Conservation (phyloP, 192 early-diverging fungal species). For the Cetraspora pellucida region DNA sequence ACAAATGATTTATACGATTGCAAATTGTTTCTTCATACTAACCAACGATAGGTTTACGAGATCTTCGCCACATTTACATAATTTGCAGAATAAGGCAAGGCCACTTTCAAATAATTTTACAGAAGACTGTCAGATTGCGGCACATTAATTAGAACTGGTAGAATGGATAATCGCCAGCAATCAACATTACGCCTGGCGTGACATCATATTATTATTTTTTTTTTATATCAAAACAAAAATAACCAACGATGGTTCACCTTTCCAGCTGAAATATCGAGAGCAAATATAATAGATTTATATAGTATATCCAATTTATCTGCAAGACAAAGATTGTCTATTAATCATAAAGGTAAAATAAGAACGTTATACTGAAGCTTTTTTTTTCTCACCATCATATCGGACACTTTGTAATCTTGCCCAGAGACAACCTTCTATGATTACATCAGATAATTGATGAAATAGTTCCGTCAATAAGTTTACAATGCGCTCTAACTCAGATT, state of each 20-base stretch:
- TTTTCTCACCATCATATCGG: constrained; percentile 21
- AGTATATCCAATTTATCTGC: constrained; percentile 27
- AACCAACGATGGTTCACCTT: constrained; percentile 30
- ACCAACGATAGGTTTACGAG: constrained; percentile 28
- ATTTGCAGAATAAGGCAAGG: constrained; percentile 21
- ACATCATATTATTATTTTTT: not conserved
- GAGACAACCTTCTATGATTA: constrained; percentile 20
- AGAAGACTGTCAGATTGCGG: constrained; percentile 30
- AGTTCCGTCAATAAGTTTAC: not conserved
- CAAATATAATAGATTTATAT: constrained; percentile 15
- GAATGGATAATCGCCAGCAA: constrained; percentile 11
- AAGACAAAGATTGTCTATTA: not conserved
- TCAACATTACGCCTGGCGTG: constrained; percentile 2
- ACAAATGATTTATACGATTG: no score
- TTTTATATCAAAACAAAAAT: constrained; percentile 16
- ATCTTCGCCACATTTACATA: constrained; percentile 35
- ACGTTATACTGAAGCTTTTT: no score
- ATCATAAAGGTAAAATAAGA: not conserved
- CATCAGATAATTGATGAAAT: constrained; percentile 1
- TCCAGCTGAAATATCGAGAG: constrained; percentile 30
- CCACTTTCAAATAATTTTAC: constrained; percentile 34
- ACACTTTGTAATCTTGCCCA: constrained; percentile 9
- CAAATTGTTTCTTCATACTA: not conserved
- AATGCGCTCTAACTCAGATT: not conserved
- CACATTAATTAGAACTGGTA: constrained; percentile 25